Percentiles rank a stretch among this genome's conserved stretches.
Evolutionary conservation across 2,329 filamentous ascomycete genomes (phyloP).

Genomic region (Paracoccidioides brasiliensis): DNA sequence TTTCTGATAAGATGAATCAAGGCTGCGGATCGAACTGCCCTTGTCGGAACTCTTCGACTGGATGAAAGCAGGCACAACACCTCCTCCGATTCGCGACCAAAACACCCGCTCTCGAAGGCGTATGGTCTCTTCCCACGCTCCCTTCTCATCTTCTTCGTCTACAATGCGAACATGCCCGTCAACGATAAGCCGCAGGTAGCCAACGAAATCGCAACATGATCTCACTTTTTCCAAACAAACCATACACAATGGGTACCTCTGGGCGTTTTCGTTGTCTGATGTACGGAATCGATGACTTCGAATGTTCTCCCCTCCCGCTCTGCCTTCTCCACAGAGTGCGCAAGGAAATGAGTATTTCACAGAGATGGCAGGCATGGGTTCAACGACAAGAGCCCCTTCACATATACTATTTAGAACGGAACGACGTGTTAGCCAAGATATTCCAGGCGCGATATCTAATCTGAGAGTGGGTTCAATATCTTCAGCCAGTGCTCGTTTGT

Average conservation of each 20-base stretch:
- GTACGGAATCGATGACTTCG: conserved; percentile 81
- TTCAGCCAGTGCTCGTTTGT: conserved; percentile 75
- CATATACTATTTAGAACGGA: conserved; percentile 72
- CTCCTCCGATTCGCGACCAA: conserved; percentile 84
- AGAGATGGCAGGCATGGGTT: conserved; percentile 58
- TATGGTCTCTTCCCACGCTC: conserved; percentile 90
- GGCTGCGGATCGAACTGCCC: background rate
- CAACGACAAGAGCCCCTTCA: conserved; percentile 75
- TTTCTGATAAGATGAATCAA: background rate
- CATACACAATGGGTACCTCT: conserved; percentile 77
- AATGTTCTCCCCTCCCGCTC: conserved; percentile 56
- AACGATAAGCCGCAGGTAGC: conserved; percentile 79
- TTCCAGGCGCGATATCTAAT: conserved; percentile 73
- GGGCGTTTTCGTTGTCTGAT: conserved; percentile 72
- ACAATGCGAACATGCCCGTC: conserved; percentile 85
- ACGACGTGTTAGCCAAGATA: conserved; percentile 86
- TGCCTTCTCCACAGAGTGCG: conserved; percentile 74
- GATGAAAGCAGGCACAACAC: conserved; percentile 58
- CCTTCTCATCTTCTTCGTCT: conserved; percentile 68
- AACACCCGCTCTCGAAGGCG: conserved; percentile 89
- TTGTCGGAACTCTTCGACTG: conserved; percentile 14
- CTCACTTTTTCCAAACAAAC: conserved; percentile 77
- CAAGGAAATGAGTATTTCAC: conserved; percentile 51
- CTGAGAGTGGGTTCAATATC: conserved; percentile 91
- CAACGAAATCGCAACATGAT: conserved; percentile 82